phyloP scores from a whole-genome alignment of 1,139 yeast species.

The Nakaseomyces kungkrabaensis region DNA sequence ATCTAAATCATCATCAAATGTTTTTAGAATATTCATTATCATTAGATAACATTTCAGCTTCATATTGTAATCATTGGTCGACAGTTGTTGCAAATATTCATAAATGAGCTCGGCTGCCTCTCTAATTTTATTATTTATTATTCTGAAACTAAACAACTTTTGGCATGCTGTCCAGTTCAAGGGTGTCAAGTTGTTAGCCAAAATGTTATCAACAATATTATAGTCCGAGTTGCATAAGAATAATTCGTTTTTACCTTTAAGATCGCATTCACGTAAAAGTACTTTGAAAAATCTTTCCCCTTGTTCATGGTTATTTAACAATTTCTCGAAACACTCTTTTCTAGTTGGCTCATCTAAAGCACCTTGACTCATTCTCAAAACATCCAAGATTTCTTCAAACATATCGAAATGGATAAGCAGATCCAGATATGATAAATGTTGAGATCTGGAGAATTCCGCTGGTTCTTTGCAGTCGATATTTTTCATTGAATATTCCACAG shows the following conservation, averaged over 20 bases:
- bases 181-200: slow-evolving; percentile 12
- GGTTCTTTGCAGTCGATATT: slow-evolving; percentile 14
- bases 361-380: slow-evolving; percentile 22
- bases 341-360: slow-evolving; percentile 16
- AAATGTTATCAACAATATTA: slow-evolving; percentile 41
- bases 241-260: slow-evolving; percentile 6
- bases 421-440: slow-evolving; percentile 22
- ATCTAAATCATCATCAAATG: slow-evolving; percentile 37
- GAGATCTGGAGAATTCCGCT: slow-evolving; percentile 16
- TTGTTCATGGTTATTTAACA: slow-evolving; percentile 19
- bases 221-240: slow-evolving; percentile 28
- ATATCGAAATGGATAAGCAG: slow-evolving; percentile 20
- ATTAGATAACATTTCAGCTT: slow-evolving; percentile 20
- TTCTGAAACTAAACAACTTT: slow-evolving; percentile 23
- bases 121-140: slow-evolving; percentile 22
- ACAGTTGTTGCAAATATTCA: slow-evolving; percentile 11
- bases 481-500: slow-evolving; percentile 21
- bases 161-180: slow-evolving; percentile 20
- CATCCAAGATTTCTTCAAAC: slow-evolving; percentile 26
- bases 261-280: slow-evolving; percentile 15
- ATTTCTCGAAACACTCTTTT: slow-evolving; percentile 15
- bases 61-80: slow-evolving; percentile 8
- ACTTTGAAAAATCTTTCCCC: slow-evolving; percentile 19
- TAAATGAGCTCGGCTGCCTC: slow-evolving; percentile 28
- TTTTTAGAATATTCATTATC: slow-evolving; percentile 21